These are phyloP conservation scores for Termitomyces sp. DNA, from an alignment of 768 basidiomycete genomes.

Conservation along the genomic window DNA sequence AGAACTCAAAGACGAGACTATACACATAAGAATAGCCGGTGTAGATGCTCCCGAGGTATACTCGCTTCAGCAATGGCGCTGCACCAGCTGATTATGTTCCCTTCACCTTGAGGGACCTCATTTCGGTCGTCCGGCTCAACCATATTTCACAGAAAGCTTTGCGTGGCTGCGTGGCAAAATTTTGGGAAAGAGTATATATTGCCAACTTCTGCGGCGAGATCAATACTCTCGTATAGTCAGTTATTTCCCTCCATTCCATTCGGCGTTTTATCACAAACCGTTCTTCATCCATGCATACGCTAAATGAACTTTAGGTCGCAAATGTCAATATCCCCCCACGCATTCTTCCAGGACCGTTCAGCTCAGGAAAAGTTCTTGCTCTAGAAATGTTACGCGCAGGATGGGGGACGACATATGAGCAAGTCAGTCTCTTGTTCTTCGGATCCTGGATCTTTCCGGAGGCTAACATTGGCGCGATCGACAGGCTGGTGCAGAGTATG, in stretches of 20 bases:
- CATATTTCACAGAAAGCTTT: conserved; percentile 69
- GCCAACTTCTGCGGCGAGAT: conserved; percentile 73
- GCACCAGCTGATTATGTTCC: neutral
- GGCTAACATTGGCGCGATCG: neutral
- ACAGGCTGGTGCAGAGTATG: conserved; percentile 74
- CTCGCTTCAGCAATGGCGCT: neutral
- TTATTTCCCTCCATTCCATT: conserved; percentile 10
- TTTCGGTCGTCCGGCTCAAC: conserved; percentile 80
- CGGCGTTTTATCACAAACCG: neutral
- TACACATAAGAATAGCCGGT: conserved; percentile 86
- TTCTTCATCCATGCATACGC: neutral
- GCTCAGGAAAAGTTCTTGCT: conserved; percentile 47
- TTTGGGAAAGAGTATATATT: conserved; percentile 58
- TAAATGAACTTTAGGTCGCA: conserved; percentile 50
- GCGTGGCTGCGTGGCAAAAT: conserved; percentile 64
- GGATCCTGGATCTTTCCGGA: neutral
- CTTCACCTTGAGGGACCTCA: conserved; percentile 57
- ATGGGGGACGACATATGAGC: conserved; percentile 72
- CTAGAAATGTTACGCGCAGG: conserved; percentile 80
- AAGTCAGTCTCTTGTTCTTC: conserved; percentile 28
- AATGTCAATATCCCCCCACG: conserved; percentile 53
- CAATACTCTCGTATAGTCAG: conserved; percentile 82
- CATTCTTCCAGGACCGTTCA: conserved; percentile 49
- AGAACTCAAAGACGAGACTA: conserved; percentile 79
- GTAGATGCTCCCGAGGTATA: conserved; percentile 90